Evolutionary conservation across 495 filamentous ascomycete species (phyloP).

Genomic region (Cladorrhinum samala): DNA sequence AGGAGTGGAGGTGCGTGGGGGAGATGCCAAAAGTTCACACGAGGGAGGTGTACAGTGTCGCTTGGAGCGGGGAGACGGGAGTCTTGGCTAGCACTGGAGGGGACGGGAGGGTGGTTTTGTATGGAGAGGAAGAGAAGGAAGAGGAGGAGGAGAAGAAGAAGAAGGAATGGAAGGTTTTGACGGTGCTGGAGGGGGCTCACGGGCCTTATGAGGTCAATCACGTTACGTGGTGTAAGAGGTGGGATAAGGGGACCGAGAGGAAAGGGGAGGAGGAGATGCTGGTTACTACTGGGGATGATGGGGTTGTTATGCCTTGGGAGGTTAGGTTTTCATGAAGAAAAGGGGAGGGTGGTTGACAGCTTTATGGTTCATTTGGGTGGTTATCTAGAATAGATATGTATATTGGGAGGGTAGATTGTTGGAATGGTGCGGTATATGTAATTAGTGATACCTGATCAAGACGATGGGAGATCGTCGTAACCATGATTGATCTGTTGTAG

Average conservation of each 20-base stretch:
- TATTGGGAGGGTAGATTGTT: too few relatives aligned
- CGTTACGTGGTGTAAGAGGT: slow-evolving; percentile 67
- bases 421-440: too few relatives aligned
- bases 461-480: too few relatives aligned
- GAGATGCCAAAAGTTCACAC: slow-evolving; percentile 68
- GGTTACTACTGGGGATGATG: slow-evolving; percentile 75
- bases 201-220: slow-evolving; percentile 92
- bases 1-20: slow-evolving; percentile 72
- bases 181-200: slow-evolving; percentile 63
- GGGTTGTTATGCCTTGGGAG: neutral
- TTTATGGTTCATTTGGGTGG: too few relatives aligned
- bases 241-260: slow-evolving; percentile 44
- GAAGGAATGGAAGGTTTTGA: slow-evolving; percentile 64
- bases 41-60: slow-evolving; percentile 70
- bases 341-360: too few relatives aligned
- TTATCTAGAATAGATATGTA: too few relatives aligned
- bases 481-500: too few relatives aligned
- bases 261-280: slow-evolving; percentile 69
- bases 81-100: slow-evolving; percentile 76
- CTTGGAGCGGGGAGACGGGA: slow-evolving; percentile 72
- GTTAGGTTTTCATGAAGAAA: too few relatives aligned
- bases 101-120: slow-evolving; percentile 78
- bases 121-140: slow-evolving; percentile 61
- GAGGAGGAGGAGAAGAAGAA: too few relatives aligned
- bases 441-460: too few relatives aligned